phyloP scores from a whole-genome alignment of 495 filamentous ascomycete species.

The Lophiotrema nucula region DNA sequence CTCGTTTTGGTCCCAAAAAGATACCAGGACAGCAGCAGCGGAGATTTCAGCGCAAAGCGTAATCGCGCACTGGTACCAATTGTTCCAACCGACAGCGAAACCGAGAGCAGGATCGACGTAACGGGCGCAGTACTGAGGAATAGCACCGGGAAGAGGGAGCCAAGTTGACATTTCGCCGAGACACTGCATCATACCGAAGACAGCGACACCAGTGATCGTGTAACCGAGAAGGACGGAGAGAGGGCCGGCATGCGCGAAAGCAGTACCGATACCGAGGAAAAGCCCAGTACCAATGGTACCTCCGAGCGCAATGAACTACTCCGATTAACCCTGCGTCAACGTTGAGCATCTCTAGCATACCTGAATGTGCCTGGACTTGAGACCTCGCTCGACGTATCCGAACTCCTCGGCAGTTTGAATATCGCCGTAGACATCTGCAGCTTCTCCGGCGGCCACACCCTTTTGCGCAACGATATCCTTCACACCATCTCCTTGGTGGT shows the following conservation, averaged over 20 bases:
- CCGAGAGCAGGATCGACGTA: slow-evolving; percentile 72
- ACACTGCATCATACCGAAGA: slow-evolving; percentile 59
- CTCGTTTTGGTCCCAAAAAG: slow-evolving; percentile 66
- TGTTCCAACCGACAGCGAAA: slow-evolving; percentile 79
- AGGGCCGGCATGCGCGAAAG: slow-evolving; percentile 62
- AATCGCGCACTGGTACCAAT: slow-evolving; percentile 46
- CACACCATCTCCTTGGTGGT: neutral
- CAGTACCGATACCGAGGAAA: slow-evolving; percentile 67
- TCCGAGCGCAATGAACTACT: slow-evolving; percentile 64
- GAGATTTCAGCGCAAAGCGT: slow-evolving; percentile 75
- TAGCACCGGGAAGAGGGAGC: slow-evolving; percentile 71
- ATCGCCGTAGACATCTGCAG: slow-evolving; percentile 46
- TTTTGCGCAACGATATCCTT: slow-evolving; percentile 12
- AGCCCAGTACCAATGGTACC: slow-evolving; percentile 75
- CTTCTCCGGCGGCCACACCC: slow-evolving; percentile 36
- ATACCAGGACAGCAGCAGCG: slow-evolving; percentile 70
- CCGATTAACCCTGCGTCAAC: no score
- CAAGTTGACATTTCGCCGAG: slow-evolving; percentile 72
- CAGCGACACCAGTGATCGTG: slow-evolving; percentile 62
- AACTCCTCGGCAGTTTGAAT: slow-evolving; percentile 43
- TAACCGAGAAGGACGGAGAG: slow-evolving; percentile 68
- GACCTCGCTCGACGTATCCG: slow-evolving; percentile 46
- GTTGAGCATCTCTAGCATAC: no score
- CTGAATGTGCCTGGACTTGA: no score
- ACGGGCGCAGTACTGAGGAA: slow-evolving; percentile 70